Base-by-base conservation (phyloP, 2,329 filamentous ascomycete species). In the Arthrobotrys pseudoclavata region DNA sequence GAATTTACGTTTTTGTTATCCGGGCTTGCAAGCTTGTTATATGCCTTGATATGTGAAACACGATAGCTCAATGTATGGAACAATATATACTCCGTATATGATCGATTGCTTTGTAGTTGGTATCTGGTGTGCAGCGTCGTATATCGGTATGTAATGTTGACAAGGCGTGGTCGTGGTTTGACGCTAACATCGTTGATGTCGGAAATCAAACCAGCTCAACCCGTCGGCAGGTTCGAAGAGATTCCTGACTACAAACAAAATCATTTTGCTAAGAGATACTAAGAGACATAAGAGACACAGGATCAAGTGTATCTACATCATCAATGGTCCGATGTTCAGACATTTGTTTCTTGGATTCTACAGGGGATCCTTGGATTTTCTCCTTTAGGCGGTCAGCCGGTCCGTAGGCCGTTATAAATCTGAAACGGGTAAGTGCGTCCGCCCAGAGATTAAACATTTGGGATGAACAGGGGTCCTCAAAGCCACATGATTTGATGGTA, bases 331-430 rank as follows among this genome's bases (percentile, higher is more conserved):
- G 55, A 60, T 60, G 55, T 60, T 60, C 34, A 60, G 40, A 63
- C 12, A 15, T 63, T 63, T 63, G 60, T 63, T 64, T 50, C 47
- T 40, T 64, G 40, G 31, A 20, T 64, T 50, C 24, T 24, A n/a
- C 22, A 63, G 10, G 62, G 62, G 29, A 34, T 22, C 26, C 34
- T 20, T 45, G 61, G 37, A 24, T 50, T 31, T 50, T 42, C 15
- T 26, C 40, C 31, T 76, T 68, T 75, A 61, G 66, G 50, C 72
- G 72, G 72, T 70, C 37, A 76, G 26, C 66, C 72, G 72, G 72
- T 76, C 72, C 72, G 72, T 53, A 57, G 45, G 52, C 72, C 72
- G 72, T 76, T 66, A 15, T 67, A 61, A 52, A 70, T 67, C 66
- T 70, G 72, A 76, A 76, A 76, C 72, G 66, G 34, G 31, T 37